Conservation (phyloP, 768 basidiomycete genomes). For the Kwoniella botswanensis region DNA sequence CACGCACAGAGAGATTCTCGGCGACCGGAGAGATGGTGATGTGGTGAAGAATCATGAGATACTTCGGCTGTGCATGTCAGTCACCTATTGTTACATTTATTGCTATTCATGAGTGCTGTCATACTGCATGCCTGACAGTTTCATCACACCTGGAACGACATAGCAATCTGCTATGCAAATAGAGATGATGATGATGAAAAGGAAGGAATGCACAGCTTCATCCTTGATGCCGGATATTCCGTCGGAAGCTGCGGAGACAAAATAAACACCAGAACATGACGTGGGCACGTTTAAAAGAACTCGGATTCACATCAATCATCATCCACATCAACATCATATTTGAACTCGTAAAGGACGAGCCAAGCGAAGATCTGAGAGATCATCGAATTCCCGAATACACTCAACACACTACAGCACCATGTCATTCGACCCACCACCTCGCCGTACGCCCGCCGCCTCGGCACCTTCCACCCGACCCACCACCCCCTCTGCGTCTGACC, state of each 20-base stretch:
- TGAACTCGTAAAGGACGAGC: too few species aligned
- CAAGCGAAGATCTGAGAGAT: too few species aligned
- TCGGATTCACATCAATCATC: not conserved
- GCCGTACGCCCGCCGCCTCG: slow-evolving; percentile 14
- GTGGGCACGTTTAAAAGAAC: not conserved
- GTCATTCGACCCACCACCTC: slow-evolving; percentile 27
- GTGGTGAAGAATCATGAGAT: too few species aligned
- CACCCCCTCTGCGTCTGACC: not conserved
- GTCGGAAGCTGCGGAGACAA: not conserved
- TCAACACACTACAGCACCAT: not conserved
- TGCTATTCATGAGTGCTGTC: too few species aligned
- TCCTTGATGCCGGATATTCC: not conserved
- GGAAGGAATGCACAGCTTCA: not conserved
- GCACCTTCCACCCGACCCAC: slow-evolving; percentile 7
- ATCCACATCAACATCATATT: too few species aligned
- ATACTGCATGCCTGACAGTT: too few species aligned
- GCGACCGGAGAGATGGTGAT: too few species aligned
- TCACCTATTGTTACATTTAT: too few species aligned
- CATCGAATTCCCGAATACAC: too few species aligned
- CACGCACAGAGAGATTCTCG: too few species aligned
- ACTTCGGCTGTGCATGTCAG: too few species aligned
- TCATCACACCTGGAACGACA: too few species aligned
- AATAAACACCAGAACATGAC: not conserved
- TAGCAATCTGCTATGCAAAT: not conserved
- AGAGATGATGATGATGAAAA: not conserved